Evolutionary conservation across 257 asterid genomes (phyloP), one percentile per base, ranked within the genome.

Genomic region (Prunella vulgaris): DNA sequence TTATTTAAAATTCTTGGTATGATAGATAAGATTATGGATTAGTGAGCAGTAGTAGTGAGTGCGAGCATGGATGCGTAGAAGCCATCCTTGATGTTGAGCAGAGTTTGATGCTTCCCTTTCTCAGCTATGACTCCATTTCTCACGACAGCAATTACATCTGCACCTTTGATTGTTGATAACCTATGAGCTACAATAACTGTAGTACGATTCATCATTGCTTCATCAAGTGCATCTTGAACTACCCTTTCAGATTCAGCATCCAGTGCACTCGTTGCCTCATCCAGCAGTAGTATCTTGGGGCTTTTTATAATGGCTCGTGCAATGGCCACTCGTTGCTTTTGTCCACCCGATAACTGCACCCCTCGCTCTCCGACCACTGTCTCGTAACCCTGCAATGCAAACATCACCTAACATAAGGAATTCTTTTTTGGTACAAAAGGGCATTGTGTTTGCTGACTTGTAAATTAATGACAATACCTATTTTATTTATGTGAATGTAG

Each of bases 231-330:
- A 32, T 90, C 93, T 60, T 87, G 95, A 14, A 86, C 93, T 54
- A 86, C 38, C 71, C 89, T 82, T 76, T 90, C 95, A 1, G 95
- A 86, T 76, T 90, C 91, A 1, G 90, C 87, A 60, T 88, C 94
- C 70, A 90, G 53, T 37, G 95, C 95, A 3, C 95, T 88, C 0
- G 95, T 90, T 0, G 95, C 95, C 82, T 90, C 96, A 2, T 90
- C 96, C 17, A 87, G 40, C 24, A 90, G 82, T 10, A 90, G 67
- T 60, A 90, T 82, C 78, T 77, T 84, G 1, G 93, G 95, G 58
- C 79, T 80, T 78, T 90, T 87, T 7, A 86, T 38, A 10, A 87
- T 83, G 61, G 93, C 96, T 1, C 95, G 78, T 0, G 96, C 96
- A 7, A 90, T 90, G 21, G 95, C 93, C 13, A 90, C 82, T 5